A percentile compares a stretch with the other conserved stretches of the same genome.
These are phyloP conservation scores for Hypoxylon trugodes DNA, from an alignment of 495 filamentous ascomycete genomes.

Conservation along the genomic window DNA sequence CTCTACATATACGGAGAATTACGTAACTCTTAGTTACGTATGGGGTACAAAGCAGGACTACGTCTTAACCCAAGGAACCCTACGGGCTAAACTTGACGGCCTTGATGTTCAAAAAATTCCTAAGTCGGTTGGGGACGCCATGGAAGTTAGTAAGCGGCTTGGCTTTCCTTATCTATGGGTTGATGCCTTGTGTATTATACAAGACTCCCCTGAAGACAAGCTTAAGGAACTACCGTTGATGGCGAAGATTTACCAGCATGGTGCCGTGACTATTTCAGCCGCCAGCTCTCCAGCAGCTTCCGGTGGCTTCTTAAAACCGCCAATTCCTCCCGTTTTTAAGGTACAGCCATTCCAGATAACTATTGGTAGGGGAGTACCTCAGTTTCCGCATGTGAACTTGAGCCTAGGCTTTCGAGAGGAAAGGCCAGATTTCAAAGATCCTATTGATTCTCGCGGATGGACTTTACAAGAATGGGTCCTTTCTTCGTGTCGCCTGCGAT, in stretches of 20 bases:
- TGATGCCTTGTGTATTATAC: conserved; percentile 7
- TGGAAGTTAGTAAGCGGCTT: neutral
- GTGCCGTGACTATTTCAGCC: conserved; percentile 2
- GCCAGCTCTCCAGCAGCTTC: neutral
- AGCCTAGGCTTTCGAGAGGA: conserved; percentile 3
- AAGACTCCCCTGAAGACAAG: conserved; percentile 3
- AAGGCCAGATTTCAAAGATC: neutral
- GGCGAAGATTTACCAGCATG: conserved; percentile 7
- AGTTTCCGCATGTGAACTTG: conserved; percentile 1
- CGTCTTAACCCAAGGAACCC: neutral
- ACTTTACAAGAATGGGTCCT: conserved; percentile 11
- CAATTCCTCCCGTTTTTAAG: neutral
- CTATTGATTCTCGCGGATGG: conserved; percentile 9
- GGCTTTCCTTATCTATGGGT: conserved; percentile 3
- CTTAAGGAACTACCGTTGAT: conserved; percentile 1
- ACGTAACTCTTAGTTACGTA: conserved; percentile 7
- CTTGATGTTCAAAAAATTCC: conserved; percentile 2
- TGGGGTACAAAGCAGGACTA: conserved; percentile 7
- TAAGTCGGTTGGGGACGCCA: neutral
- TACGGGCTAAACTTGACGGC: neutral
- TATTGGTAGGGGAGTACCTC: conserved; percentile 4
- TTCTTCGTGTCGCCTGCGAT: conserved; percentile 4
- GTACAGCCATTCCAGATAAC: conserved; percentile 5
- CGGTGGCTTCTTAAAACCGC: conserved; percentile 3
- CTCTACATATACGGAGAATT: neutral